Conservation (phyloP, 106 monocot species). For the Amphibolis antarctica region DNA sequence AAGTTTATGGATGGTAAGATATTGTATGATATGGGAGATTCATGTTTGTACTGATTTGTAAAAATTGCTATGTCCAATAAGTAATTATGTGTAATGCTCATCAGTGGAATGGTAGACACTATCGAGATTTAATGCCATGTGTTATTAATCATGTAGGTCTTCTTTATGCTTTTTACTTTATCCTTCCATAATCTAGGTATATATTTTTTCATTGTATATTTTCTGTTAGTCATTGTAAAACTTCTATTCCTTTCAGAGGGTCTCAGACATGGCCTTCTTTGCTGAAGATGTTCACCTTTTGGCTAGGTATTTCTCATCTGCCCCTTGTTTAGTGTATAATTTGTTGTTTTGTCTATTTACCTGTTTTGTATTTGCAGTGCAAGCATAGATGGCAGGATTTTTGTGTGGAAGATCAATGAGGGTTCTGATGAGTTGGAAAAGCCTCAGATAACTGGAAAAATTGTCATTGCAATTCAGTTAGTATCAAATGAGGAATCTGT, state of each 20-base stretch:
- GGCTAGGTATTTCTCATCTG: constrained; percentile 44
- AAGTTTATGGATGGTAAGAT: too few species aligned
- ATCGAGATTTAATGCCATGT: too few species aligned
- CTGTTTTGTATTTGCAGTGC: constrained; percentile 45
- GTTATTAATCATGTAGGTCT: too few species aligned
- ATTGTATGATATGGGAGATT: too few species aligned
- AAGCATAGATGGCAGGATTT: constrained; percentile 84
- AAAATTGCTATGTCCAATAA: too few species aligned
- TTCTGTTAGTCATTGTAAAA: neutral
- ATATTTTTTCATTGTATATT: neutral
- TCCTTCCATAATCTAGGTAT: too few species aligned
- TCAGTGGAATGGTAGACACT: too few species aligned
- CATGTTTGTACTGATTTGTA: too few species aligned
- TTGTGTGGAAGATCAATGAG: constrained; percentile 95
- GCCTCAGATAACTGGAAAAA: constrained; percentile 73
- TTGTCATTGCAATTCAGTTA: constrained; percentile 69
- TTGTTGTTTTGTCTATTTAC: neutral
- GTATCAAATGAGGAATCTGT: constrained; percentile 47
- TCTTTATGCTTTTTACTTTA: too few species aligned
- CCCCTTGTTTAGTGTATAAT: constrained; percentile 3
- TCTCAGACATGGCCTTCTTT: constrained; percentile 98
- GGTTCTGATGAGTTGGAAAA: constrained; percentile 71
- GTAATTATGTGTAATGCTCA: too few species aligned
- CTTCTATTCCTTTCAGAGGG: constrained; percentile 33
- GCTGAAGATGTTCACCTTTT: constrained; percentile 94